Evolutionary conservation across 805 yeast species (phyloP).

Genomic region (Yamadazyma endophytica): DNA sequence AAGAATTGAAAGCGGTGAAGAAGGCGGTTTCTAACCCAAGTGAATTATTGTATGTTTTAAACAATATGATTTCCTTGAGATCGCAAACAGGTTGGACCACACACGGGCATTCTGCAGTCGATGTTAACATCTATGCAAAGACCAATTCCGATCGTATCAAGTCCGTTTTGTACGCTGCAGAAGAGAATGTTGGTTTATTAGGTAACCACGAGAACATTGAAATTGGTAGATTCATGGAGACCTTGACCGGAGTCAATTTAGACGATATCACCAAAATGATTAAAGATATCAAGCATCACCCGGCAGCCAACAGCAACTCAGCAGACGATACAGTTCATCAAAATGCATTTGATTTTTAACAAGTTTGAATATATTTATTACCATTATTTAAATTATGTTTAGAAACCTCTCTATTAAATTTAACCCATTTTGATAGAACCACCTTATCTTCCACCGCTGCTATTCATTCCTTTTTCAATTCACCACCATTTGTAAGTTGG

Average conservation of each 20-base stretch:
- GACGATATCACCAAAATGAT: slow-evolving; percentile 45
- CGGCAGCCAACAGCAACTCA: too few species aligned
- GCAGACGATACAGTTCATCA: too few species aligned
- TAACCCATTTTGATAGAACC: too few species aligned
- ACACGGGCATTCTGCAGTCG: slow-evolving; percentile 95
- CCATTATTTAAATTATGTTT: too few species aligned
- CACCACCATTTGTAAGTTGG: slow-evolving; percentile 7
- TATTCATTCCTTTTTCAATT: slow-evolving; percentile 1
- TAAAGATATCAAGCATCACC: slow-evolving; percentile 45
- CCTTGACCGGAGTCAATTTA: slow-evolving; percentile 47
- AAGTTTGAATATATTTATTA: too few species aligned
- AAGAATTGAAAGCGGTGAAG: slow-evolving; percentile 40
- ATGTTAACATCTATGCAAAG: slow-evolving; percentile 85
- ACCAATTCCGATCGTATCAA: slow-evolving; percentile 50
- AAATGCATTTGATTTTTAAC: too few species aligned
- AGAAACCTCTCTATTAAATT: too few species aligned
- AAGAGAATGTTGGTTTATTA: slow-evolving; percentile 40
- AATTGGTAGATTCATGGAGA: slow-evolving; percentile 70
- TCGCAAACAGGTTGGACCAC: slow-evolving; percentile 96
- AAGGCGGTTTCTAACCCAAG: slow-evolving; percentile 22
- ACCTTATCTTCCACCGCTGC: too few species aligned
- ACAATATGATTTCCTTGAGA: slow-evolving; percentile 70
- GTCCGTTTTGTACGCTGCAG: slow-evolving; percentile 25
- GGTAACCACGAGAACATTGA: slow-evolving; percentile 90
- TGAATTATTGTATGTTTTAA: slow-evolving; percentile 48